Percentiles rank a stretch among this genome's conserved stretches.
phyloP scores from a whole-genome alignment of 1,139 yeast species.

The Kurtzmaniella quercitrusa region DNA sequence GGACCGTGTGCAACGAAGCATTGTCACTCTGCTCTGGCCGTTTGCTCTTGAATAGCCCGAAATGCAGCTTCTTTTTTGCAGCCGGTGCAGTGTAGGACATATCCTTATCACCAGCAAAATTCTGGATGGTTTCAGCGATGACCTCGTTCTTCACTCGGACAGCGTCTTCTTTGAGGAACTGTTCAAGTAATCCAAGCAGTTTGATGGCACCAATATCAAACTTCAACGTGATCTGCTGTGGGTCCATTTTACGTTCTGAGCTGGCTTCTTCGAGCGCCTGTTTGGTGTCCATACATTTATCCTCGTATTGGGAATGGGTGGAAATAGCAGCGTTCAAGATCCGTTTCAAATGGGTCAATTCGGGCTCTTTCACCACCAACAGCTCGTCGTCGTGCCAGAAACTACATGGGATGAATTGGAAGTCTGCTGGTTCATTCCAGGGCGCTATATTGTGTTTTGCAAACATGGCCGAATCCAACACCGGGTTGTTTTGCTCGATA shows the following conservation, averaged over 20 bases:
- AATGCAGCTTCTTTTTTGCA: conserved; percentile 46
- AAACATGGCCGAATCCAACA: conserved; percentile 83
- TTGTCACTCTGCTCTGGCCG: conserved; percentile 13
- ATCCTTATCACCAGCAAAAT: conserved; percentile 77
- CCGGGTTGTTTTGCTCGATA: conserved; percentile 68
- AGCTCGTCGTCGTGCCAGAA: conserved; percentile 97
- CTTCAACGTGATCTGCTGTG: conserved; percentile 30
- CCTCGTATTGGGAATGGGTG: conserved; percentile 41
- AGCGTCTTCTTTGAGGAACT: conserved; percentile 72
- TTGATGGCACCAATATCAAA: conserved; percentile 54
- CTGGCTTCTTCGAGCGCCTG: conserved; percentile 49
- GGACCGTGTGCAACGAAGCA: conserved; percentile 20
- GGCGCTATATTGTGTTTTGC: conserved; percentile 70
- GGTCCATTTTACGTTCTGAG: conserved; percentile 28
- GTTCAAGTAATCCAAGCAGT: conserved; percentile 53
- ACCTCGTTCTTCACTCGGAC: conserved; percentile 73
- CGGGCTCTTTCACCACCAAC: conserved; percentile 59
- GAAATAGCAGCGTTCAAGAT: conserved; percentile 48
- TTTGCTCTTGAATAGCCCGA: conserved; percentile 45
- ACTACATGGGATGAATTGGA: conserved; percentile 79
- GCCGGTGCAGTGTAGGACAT: conserved; percentile 46
- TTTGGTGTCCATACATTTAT: conserved; percentile 42
- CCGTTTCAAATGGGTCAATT: conserved; percentile 61
- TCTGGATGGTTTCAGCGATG: conserved; percentile 84
- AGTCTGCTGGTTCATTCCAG: conserved; percentile 88